Evolutionary conservation across 768 basidiomycete species (phyloP).

Genomic region (Calocera viscosa): DNA sequence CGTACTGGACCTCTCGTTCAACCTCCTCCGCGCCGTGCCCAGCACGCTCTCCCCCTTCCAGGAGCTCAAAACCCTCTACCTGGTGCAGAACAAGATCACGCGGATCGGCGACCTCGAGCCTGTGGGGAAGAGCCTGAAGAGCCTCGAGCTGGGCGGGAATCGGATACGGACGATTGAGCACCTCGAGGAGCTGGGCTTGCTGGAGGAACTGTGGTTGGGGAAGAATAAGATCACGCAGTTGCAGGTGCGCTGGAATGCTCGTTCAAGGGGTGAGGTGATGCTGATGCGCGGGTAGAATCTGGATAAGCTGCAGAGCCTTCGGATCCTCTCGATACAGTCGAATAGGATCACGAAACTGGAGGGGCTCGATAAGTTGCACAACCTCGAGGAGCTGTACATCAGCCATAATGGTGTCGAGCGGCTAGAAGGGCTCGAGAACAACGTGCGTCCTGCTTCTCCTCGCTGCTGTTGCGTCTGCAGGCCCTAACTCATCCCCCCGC

Average conservation of each 20-base stretch:
- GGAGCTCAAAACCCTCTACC: constrained; percentile 67
- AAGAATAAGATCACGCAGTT: constrained; percentile 93
- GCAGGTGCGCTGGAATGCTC: constrained; percentile 40
- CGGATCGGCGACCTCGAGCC: constrained; percentile 56
- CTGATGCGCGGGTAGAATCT: constrained; percentile 43
- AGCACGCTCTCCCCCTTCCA: constrained; percentile 46
- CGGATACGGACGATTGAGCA: constrained; percentile 85
- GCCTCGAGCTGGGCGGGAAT: constrained; percentile 90
- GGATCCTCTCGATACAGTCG: constrained; percentile 81
- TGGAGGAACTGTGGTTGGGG: constrained; percentile 92
- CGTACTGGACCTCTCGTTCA: constrained; percentile 86
- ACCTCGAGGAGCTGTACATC: constrained; percentile 80
- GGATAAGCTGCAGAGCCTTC: constrained; percentile 53
- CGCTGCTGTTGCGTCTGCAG: too few species aligned
- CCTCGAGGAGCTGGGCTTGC: constrained; percentile 59
- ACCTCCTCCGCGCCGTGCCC: constrained; percentile 63
- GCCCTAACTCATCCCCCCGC: too few species aligned
- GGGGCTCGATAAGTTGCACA: constrained; percentile 55
- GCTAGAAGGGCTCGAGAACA: constrained; percentile 74
- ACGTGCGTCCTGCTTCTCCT: constrained; percentile 37
- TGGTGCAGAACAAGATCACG: constrained; percentile 91
- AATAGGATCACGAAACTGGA: constrained; percentile 86
- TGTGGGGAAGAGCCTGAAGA: constrained; percentile 46
- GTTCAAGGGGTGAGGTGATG: not conserved
- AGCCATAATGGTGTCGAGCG: constrained; percentile 83